These are phyloP conservation scores for Bertia moriformis DNA, from an alignment of 2,329 filamentous ascomycete species.

Conservation along the genomic window DNA sequence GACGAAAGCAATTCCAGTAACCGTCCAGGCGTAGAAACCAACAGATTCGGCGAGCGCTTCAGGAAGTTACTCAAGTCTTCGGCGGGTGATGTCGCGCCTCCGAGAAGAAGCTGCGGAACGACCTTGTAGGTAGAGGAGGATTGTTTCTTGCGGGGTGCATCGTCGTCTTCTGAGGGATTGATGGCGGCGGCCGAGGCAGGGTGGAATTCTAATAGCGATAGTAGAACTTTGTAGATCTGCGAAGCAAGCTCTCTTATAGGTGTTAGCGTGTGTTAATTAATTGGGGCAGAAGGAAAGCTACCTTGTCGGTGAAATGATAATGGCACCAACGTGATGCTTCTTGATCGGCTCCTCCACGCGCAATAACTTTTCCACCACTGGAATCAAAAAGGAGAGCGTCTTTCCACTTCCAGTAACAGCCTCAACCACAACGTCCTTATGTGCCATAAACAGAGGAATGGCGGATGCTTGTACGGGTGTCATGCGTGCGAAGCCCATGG, in stretches of 20 bases:
- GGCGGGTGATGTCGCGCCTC: constrained; percentile 46
- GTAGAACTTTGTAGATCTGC: constrained; percentile 54
- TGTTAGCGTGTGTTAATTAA: background rate
- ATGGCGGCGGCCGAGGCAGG: constrained; percentile 38
- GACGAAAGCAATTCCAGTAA: constrained; percentile 54
- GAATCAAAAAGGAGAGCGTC: constrained; percentile 54
- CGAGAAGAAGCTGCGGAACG: constrained; percentile 53
- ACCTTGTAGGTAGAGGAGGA: constrained; percentile 14
- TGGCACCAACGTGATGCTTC: constrained; percentile 57
- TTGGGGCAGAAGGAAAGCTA: background rate
- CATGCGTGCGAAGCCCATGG: constrained; percentile 58
- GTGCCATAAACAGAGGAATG: constrained; percentile 58
- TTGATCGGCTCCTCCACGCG: constrained; percentile 53
- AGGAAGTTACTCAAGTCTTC: constrained; percentile 56
- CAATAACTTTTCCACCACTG: constrained; percentile 52
- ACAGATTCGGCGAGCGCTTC: constrained; percentile 48
- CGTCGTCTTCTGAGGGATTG: constrained; percentile 11
- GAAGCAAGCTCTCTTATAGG: constrained; percentile 57
- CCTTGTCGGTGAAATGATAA: constrained; percentile 47
- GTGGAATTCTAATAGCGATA: constrained; percentile 51
- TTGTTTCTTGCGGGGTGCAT: constrained; percentile 10
- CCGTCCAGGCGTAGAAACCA: constrained; percentile 57
- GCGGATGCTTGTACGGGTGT: constrained; percentile 63
- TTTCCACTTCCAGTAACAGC: constrained; percentile 58
- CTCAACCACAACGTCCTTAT: constrained; percentile 66